Base-by-base conservation (phyloP, 805 yeast genomes). In the Cyberlindnera subsufficiens region DNA sequence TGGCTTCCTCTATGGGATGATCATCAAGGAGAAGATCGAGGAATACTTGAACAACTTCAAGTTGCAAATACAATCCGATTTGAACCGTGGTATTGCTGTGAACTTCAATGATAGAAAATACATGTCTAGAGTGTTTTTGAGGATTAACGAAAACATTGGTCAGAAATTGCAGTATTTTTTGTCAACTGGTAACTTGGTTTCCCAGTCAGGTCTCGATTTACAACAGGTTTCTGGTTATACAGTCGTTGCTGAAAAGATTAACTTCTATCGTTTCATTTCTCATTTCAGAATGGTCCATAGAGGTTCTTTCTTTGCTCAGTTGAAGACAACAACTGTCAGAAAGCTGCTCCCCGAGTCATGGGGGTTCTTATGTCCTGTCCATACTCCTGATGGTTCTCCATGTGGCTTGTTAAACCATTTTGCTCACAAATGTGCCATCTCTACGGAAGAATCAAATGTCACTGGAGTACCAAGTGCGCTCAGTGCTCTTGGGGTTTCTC, bases 261-360 rank as follows among this genome's bases (percentile, higher is more conserved):
- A 93, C 64, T 93, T 89, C 75, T 85, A 93, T 67, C 84, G 99
- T 61, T 93, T 93, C 71, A 81, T 93, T 51, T 82, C 98, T n/a
- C 99, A 93, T 72, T 93, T 93, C 77, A 75, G 99, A 69, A 93
- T 93, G 99, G 98, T 93, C 41, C 99, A 93, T 68, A 85, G 99
- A 79, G 99, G 99, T 67, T 88, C 98, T 52, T 93, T 93, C 81
- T 93, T 93, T 64, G 97, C 99, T 36, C 96, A 91, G 65, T 76
- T 93, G 68, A 93, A 93, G 64, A 93, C 99, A 34, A 93, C 99
- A 19, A 85, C 98, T 1, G 99, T 93, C 38, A 81, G 99, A 72
- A 93, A 93, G 65, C 72, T 93, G 56, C 75, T 93, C 45, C 99
- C 99, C 1, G 99, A 93, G 65, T 86, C 96, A 1, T 93, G 99